Conservation (phyloP, 352 stramenopile species). For the Phytophthora hybrid region DNA sequence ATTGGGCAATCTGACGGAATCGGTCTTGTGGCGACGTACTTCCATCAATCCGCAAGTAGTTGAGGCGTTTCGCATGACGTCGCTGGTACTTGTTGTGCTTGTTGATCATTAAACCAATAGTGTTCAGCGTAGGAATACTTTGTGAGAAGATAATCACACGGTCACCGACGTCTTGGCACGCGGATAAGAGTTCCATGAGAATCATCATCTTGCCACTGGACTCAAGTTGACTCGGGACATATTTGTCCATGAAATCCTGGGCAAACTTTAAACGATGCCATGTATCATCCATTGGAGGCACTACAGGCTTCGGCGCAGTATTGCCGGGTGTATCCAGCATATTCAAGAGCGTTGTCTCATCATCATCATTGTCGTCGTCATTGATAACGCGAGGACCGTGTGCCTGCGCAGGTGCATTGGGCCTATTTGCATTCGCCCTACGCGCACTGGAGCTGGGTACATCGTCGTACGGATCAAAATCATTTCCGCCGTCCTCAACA, state of each 20-base stretch:
- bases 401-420: slow-evolving; percentile 2
- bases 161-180: slow-evolving; percentile 77
- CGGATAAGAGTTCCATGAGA: slow-evolving; percentile 79
- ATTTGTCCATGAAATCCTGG: slow-evolving; percentile 63
- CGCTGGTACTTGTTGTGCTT: slow-evolving; percentile 67
- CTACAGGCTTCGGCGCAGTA: slow-evolving; percentile 9
- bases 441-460: slow-evolving; percentile 5
- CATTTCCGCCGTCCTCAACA: slow-evolving; percentile 66
- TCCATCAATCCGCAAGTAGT: slow-evolving; percentile 84
- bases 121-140: slow-evolving; percentile 88
- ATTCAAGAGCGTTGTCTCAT: slow-evolving; percentile 57
- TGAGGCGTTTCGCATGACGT: slow-evolving; percentile 54
- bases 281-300: neutral
- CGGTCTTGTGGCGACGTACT: slow-evolving; percentile 81
- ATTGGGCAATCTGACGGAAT: slow-evolving; percentile 82
- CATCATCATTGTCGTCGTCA: slow-evolving; percentile 40
- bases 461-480: slow-evolving; percentile 51
- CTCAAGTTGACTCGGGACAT: slow-evolving; percentile 61
- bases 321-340: slow-evolving; percentile 35
- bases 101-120: slow-evolving; percentile 76
- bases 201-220: slow-evolving; percentile 91
- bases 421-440: slow-evolving; percentile 2
- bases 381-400: slow-evolving; percentile 12
- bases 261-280: slow-evolving; percentile 82
- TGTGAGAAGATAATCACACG: slow-evolving; percentile 92